Evolutionary conservation across 805 yeast species (phyloP), one percentile per base, ranked within the genome.

Genomic region (Priceomyces haplophilus): DNA sequence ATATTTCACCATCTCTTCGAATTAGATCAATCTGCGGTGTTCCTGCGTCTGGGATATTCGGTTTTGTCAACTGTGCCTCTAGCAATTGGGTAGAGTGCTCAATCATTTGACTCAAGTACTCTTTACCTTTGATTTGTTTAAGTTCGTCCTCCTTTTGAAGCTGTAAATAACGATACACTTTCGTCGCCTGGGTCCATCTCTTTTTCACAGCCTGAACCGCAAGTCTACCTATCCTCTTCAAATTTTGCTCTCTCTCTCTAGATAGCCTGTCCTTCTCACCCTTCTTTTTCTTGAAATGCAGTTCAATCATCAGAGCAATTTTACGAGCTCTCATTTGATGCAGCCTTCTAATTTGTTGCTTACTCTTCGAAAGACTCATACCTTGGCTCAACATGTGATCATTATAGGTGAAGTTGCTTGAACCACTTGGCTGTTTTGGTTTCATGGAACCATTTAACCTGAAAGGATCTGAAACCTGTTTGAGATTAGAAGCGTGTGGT

Each of bases 21-120:
- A 43, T 13, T 20, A 12, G 17, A 11, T 32, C 35, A 32, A 19
- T 19, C 12, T 32, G 35, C 16, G 44, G 47, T 4, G 48, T 38
- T 17, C 18, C 37, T 20, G 23, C 38, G 13, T 46, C 63, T 1
- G 56, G 10, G 12, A 10, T 17, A 6, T 60, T 50, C 12, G 67
- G 54, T 40, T 73, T 72, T 23, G 77, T 79, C 43, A 85, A 61
- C 50, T 91, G 95, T 1, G 96, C 95, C 47, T 89, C 97, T 21
- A 91, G 70, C 27, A 91, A 74, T 57, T 87, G 90, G 0, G 97
- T 88, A 18, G 97, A 88, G 55, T 90, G 93, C 55, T 90, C 95
- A 44, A 91, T 69, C 74, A 91, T 90, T 56, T 88, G 84, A 43
- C 88, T 81, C 43, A 91, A 71, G 58, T 90, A 96, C 54, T 87